These are phyloP conservation scores for Colletotrichum salicis DNA, from an alignment of 2,329 filamentous ascomycete species.

Conservation along the genomic window DNA sequence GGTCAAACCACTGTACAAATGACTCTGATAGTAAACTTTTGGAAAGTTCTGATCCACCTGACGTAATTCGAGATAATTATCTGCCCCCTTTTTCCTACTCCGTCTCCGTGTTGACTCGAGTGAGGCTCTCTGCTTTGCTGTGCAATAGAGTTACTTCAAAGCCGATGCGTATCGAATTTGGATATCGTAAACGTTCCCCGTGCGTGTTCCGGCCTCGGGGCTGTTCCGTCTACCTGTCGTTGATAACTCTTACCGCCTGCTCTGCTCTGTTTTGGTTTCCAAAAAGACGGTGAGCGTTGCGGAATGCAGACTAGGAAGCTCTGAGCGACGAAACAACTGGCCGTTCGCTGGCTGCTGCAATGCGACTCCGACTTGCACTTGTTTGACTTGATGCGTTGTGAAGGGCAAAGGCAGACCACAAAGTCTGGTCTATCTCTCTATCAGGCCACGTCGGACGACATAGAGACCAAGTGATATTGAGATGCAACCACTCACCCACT, in stretches of 20 bases:
- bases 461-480: not conserved
- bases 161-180: not conserved
- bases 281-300: slow-evolving; percentile 33
- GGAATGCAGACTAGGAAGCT: slow-evolving; percentile 1
- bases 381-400: not conserved
- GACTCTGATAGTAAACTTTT: not conserved
- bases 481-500: not conserved
- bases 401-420: not conserved
- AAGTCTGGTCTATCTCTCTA: not conserved
- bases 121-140: not conserved
- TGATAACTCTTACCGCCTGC: not conserved
- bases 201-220: slow-evolving; percentile 1
- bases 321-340: not conserved
- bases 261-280: not conserved
- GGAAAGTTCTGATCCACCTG: slow-evolving; percentile 29
- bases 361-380: slow-evolving; percentile 10
- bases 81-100: not conserved
- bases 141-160: no score
- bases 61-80: slow-evolving; percentile 30
- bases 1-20: slow-evolving; percentile 1
- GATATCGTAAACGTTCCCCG: slow-evolving; percentile 2
- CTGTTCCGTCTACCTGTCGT: not conserved
- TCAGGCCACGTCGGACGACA: slow-evolving; percentile 19
- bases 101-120: not conserved
- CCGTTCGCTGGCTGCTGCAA: slow-evolving; percentile 21